Evolutionary conservation across 2,329 filamentous ascomycete genomes (phyloP), one percentile per base, ranked within the genome.

Genomic region (Tolypocladium inflatum): DNA sequence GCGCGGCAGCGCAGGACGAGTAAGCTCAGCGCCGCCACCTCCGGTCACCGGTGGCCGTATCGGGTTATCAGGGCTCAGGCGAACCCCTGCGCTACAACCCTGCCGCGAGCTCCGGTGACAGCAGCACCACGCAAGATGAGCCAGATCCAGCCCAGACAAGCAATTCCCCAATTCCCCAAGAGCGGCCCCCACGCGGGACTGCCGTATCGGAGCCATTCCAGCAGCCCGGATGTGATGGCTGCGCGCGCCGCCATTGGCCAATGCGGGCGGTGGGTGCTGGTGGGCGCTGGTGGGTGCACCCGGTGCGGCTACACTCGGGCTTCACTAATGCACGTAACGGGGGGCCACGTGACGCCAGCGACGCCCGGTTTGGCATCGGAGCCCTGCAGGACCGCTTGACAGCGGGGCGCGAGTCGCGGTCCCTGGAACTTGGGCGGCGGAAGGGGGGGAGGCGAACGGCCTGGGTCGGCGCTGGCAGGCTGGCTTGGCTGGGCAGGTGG

Each of bases 231-330:
- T n/a, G 55, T 19, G 43, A 39, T 19, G 26, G 23, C 35, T 26
- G 30, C 8, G 48, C 10, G 51, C 35, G 11, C 17, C 8, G 37
- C 37, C 52, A 63, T 60, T 63, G 56, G 61, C 30, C 61, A 62
- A 61, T 57, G 57, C 39, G 21, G 10, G 21, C 23, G 11, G 21
- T 13, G 42, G 42, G 5, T 15, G 43, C 43, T 4, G 48, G 53
- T 57, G 54, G 58, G 6, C 3, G 35, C 3, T 26, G 26, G 26
- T 26, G 26, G 26, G 26, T 26, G 26, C 69, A 70, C 51, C 64
- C 65, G 41, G 58, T 41, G 65, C 65, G 55, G 65, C 63, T 67
- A 66, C 61, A 54, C 58, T 63, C 65, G 65, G 65, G 52, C 55
- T 57, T 62, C 45, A 39, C 35, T 58, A 55, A 54, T 58, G 50